Conservation (phyloP, 257 asterid genomes). For the Solanum dulcamara region DNA sequence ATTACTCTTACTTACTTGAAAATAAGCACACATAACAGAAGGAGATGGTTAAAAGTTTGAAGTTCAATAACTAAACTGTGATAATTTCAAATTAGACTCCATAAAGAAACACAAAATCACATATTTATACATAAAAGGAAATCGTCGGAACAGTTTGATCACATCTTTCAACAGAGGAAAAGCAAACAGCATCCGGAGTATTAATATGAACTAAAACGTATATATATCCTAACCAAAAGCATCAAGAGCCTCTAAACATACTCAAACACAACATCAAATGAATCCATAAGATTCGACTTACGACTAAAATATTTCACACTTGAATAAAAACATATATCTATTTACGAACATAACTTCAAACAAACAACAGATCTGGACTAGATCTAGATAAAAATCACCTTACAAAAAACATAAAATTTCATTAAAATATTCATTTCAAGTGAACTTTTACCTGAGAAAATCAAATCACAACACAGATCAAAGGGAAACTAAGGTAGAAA, state of each 20-base stretch:
- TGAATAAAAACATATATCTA: neutral
- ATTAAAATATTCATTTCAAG: neutral
- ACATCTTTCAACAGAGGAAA: neutral
- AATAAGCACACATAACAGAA: neutral
- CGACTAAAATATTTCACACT: neutral
- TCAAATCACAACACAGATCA: neutral
- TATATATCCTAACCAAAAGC: no score
- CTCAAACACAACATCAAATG: neutral
- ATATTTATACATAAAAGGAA: neutral
- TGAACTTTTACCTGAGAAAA: neutral
- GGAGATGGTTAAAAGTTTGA: neutral
- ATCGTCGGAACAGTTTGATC: neutral
- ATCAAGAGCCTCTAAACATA: neutral
- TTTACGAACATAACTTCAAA: neutral
- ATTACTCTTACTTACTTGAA: neutral
- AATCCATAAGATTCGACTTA: neutral
- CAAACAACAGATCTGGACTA: neutral
- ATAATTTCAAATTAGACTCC: neutral
- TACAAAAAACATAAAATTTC: neutral
- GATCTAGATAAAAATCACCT: neutral
- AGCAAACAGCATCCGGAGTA: neutral
- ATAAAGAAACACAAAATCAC: neutral
- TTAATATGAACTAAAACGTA: neutral
- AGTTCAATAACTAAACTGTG: neutral
- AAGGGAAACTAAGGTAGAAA: neutral